Conservation (phyloP, 345 rosid genomes). For the Erucastrum elatum region DNA sequence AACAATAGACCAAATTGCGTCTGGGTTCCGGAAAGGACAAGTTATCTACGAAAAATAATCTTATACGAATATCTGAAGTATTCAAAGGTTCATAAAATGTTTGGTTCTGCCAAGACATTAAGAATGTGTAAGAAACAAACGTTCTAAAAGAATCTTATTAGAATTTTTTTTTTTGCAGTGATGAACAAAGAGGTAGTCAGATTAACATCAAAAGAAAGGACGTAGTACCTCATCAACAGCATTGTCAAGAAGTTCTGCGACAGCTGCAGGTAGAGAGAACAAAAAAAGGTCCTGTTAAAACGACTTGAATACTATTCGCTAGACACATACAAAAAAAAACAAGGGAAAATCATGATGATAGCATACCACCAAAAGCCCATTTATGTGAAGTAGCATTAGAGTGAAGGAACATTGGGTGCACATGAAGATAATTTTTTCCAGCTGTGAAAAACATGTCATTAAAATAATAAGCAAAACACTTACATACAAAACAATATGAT, state of each 20-base stretch:
- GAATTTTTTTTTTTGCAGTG: not conserved
- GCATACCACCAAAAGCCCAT: conserved; percentile 98
- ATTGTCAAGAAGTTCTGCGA: conserved; percentile 94
- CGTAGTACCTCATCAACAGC: conserved; percentile 82
- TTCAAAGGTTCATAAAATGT: too few relatives aligned
- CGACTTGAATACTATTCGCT: not conserved
- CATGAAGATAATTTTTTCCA: conserved; percentile 79
- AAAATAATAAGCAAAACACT: not conserved
- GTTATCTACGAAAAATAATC: not conserved
- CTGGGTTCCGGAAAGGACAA: conserved; percentile 4
- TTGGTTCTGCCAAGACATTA: too few relatives aligned
- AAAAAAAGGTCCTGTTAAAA: conserved; percentile 13
- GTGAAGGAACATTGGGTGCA: conserved; percentile 97
- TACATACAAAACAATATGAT: not conserved
- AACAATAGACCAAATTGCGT: not conserved
- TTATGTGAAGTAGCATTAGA: conserved; percentile 98
- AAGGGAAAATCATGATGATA: not conserved
- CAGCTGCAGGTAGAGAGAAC: conserved; percentile 54
- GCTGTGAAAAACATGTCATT: too few relatives aligned
- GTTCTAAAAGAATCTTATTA: not conserved
- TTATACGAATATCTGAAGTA: too few relatives aligned
- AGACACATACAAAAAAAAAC: not conserved
- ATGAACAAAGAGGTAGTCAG: conserved; percentile 19
- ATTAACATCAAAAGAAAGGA: conserved; percentile 7
- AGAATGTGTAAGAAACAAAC: too few relatives aligned